phyloP scores from a whole-genome alignment of 192 early-diverging fungal genomes.

The Linnemannia schmuckeri region DNA sequence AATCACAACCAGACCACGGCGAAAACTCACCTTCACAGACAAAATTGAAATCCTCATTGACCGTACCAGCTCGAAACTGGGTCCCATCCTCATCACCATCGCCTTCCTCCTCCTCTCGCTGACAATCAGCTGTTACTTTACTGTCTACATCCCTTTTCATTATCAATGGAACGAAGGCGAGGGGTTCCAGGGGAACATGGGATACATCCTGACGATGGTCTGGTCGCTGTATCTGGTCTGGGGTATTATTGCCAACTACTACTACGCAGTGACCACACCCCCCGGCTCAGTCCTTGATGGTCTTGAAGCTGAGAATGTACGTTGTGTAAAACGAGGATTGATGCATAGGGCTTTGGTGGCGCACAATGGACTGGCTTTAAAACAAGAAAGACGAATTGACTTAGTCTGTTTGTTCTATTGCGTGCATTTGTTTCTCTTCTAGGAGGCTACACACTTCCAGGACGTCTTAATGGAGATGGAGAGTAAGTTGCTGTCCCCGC shows the following conservation, averaged over 20 bases:
- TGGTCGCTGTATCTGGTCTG: slow-evolving; percentile 64
- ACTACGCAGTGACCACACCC: slow-evolving; percentile 66
- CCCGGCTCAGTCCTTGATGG: slow-evolving; percentile 61
- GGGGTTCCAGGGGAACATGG: slow-evolving; percentile 22
- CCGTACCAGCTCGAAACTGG: slow-evolving; percentile 50
- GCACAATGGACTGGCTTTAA: slow-evolving; percentile 13
- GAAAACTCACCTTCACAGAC: slow-evolving; percentile 14
- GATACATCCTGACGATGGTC: slow-evolving; percentile 39
- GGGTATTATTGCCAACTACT: slow-evolving; percentile 67
- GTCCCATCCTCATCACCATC: slow-evolving; percentile 62
- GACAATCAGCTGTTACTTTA: slow-evolving; percentile 57
- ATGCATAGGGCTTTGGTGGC: background rate
- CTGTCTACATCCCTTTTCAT: slow-evolving; percentile 62
- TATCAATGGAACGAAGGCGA: slow-evolving; percentile 52
- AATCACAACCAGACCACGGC: slow-evolving; percentile 11
- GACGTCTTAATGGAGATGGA: slow-evolving; percentile 63
- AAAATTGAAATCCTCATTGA: slow-evolving; percentile 14
- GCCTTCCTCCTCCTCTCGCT: slow-evolving; percentile 59
- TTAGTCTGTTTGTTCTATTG: background rate
- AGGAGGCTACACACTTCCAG: slow-evolving; percentile 51
- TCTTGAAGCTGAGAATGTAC: slow-evolving; percentile 16
- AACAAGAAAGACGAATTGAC: background rate
- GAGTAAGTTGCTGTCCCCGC: slow-evolving; percentile 32
- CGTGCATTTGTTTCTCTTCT: background rate
- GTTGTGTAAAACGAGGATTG: background rate